Percentiles rank a stretch among this genome's conserved stretches.
These are phyloP conservation scores for Phytophthora quininea DNA, from an alignment of 352 stramenopile genomes.

Conservation along the genomic window DNA sequence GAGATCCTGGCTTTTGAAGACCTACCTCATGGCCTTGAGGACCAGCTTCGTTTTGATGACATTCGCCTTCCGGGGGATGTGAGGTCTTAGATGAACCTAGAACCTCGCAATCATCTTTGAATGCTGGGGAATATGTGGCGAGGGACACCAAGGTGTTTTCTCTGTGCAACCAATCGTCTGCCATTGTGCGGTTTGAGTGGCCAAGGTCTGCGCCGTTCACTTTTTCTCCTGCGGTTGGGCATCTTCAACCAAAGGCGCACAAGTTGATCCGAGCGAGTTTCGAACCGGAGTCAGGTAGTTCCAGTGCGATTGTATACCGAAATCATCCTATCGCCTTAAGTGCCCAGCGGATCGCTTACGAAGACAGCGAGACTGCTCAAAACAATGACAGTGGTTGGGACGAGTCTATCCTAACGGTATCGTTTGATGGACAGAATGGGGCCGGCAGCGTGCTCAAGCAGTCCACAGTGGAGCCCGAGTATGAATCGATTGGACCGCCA, in stretches of 20 bases:
- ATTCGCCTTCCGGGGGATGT: slow-evolving; percentile 53
- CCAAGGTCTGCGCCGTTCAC: slow-evolving; percentile 56
- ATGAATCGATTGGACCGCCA: slow-evolving; percentile 40
- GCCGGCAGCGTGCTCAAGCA: slow-evolving; percentile 21
- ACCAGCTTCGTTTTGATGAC: slow-evolving; percentile 89
- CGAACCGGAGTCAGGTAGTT: slow-evolving; percentile 26
- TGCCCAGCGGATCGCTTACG: slow-evolving; percentile 64
- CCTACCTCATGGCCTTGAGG: slow-evolving; percentile 70
- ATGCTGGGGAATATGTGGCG: slow-evolving; percentile 1
- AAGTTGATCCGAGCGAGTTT: slow-evolving; percentile 85
- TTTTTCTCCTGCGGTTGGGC: slow-evolving; percentile 77
- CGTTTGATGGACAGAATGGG: slow-evolving; percentile 43
- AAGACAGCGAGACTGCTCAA: slow-evolving; percentile 16
- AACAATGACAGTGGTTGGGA: slow-evolving; percentile 72
- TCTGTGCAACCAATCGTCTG: slow-evolving; percentile 68
- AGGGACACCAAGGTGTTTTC: slow-evolving; percentile 77
- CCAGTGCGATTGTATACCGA: slow-evolving; percentile 43
- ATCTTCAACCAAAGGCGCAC: slow-evolving; percentile 62
- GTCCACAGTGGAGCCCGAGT: slow-evolving; percentile 50
- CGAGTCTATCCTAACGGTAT: slow-evolving; percentile 67
- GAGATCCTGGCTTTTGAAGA: slow-evolving; percentile 91
- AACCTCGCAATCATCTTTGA: background rate
- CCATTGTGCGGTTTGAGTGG: slow-evolving; percentile 80
- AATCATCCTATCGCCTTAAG: slow-evolving; percentile 47
- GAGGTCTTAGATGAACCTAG: slow-evolving; percentile 1